Percentiles rank a stretch among this genome's conserved stretches.
phyloP scores from a whole-genome alignment of 1,284 basidiomycete species.

The Ustilago lituana region DNA sequence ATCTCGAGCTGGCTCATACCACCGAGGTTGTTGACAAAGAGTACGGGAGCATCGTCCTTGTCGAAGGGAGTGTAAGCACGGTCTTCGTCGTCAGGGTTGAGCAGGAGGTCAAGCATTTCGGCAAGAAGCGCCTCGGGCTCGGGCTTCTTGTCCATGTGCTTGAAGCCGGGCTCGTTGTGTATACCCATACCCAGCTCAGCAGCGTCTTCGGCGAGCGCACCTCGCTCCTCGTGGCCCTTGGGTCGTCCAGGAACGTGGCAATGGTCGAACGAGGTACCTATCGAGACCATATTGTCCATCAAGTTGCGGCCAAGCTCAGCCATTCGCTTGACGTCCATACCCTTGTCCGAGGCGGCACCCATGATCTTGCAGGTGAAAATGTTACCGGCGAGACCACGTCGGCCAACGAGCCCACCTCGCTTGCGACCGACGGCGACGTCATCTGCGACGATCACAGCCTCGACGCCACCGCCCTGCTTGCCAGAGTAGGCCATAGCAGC shows the following conservation, averaged over 20 bases:
- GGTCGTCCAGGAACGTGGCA: conserved; percentile 73
- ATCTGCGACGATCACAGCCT: conserved; percentile 70
- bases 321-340: conserved; percentile 55
- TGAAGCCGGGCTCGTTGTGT: conserved; percentile 74
- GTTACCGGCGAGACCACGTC: conserved; percentile 70
- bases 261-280: conserved; percentile 73
- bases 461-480: conserved; percentile 68
- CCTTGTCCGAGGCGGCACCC: conserved; percentile 63
- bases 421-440: conserved; percentile 70
- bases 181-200: conserved; percentile 73
- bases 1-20: conserved; percentile 73
- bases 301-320: conserved; percentile 72
- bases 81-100: conserved; percentile 69
- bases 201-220: conserved; percentile 65
- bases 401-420: conserved; percentile 69
- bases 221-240: conserved; percentile 60
- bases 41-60: conserved; percentile 68
- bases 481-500: conserved; percentile 57
- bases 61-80: conserved; percentile 68
- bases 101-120: conserved; percentile 63
- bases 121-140: conserved; percentile 50
- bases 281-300: conserved; percentile 70
- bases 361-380: conserved; percentile 67
- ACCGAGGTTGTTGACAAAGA: conserved; percentile 73
- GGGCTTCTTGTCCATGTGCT: conserved; percentile 64